Conservation (phyloP, 768 basidiomycete species). For the Podaxis mareebaensis region DNA sequence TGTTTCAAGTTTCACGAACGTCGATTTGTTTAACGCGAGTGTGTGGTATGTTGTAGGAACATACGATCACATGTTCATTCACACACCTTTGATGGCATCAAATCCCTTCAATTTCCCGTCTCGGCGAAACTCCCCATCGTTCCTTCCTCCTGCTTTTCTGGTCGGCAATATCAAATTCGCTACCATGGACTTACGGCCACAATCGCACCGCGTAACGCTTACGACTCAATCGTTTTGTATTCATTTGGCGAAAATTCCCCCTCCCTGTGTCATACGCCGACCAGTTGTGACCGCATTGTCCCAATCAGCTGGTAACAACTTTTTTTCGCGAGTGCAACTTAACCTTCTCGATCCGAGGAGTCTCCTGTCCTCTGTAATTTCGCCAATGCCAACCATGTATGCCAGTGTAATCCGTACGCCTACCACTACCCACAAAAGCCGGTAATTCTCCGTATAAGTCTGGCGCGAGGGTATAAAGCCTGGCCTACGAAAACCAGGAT, state of each 20-base stretch:
- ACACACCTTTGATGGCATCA: neutral
- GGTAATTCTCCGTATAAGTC: slow-evolving; percentile 2
- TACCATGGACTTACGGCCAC: neutral
- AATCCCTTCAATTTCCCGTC: neutral
- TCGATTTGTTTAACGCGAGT: no score
- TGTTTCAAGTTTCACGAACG: neutral
- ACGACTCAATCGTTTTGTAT: neutral
- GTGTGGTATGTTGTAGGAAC: neutral
- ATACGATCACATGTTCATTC: neutral
- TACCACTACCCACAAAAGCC: neutral
- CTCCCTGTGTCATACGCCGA: neutral
- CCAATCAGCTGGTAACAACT: neutral
- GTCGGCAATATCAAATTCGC: neutral
- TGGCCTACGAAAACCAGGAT: neutral
- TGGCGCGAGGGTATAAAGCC: slow-evolving; percentile 3
- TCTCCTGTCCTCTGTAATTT: neutral
- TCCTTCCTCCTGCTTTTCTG: neutral
- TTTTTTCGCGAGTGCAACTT: neutral
- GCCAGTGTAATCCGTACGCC: neutral
- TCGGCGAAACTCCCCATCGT: neutral
- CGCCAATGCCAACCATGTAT: neutral
- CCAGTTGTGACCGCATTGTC: neutral
- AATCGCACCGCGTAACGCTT: neutral
- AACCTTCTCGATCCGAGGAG: slow-evolving; percentile 1
- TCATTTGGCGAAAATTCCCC: neutral